Evolutionary conservation across 2,329 filamentous ascomycete genomes (phyloP), one percentile per base, ranked within the genome.

Genomic region (Graphilbum sp.): DNA sequence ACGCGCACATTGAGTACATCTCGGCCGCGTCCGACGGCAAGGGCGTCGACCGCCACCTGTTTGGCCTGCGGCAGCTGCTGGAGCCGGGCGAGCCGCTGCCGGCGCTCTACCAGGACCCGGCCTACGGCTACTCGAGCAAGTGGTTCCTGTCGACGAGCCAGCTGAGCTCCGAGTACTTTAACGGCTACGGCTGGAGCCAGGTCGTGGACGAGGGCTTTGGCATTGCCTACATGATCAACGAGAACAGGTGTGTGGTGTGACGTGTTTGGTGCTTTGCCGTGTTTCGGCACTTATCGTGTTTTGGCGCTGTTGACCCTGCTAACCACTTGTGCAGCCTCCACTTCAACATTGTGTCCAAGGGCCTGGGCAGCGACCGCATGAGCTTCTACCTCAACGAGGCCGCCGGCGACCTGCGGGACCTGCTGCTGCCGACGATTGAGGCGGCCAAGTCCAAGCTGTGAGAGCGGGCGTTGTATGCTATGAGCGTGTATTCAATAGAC

Each of bases 191-290:
- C 34, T 98, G 90, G 90, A 90, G 82, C 54, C 88, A 98, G 65
- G 90, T 98, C 37, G 81, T 96, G 39, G 87, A 96, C 53, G 83
- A 80, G 43, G 90, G 90, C 23, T 98, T 90, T 61, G 90, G 90
- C 47, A 93, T 98, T 54, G 90, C 90, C 30, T 98, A 98, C 58
- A 98, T 98, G 90, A 96, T 98, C 58, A 98, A 98, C 56, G 88
- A 96, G 69, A 93, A 95, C 60, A 87, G 75, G 79, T 84, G 55
- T 58, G 65, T 52, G n/a, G 13, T 12, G 27, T 8, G 27, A n/a
- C n/a, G n/a, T n/a, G n/a, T n/a, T n/a, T n/a, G n/a, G n/a, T n/a
- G n/a, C n/a, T n/a, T n/a, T n/a, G n/a, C n/a, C n/a, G n/a, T n/a
- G n/a, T n/a, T n/a, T n/a, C n/a, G n/a, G n/a, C n/a, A n/a, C n/a